Conservation (phyloP, 2,329 filamentous ascomycete genomes). For the Xylariaceae sp. region DNA sequence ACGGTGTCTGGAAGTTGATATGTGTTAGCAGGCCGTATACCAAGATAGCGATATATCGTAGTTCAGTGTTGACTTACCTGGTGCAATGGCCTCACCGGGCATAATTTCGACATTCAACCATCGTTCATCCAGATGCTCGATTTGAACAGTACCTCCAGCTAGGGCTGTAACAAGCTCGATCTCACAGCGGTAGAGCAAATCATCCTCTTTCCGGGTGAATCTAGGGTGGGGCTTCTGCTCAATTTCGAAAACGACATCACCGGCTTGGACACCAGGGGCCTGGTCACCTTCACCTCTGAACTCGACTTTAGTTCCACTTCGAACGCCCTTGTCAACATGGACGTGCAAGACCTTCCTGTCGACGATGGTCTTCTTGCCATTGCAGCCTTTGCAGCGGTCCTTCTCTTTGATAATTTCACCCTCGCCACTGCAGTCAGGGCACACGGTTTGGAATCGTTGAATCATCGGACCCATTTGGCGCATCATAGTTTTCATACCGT, state of each 20-base stretch:
- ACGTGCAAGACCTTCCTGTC: conserved; percentile 98
- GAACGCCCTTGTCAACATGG: conserved; percentile 93
- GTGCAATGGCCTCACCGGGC: conserved; percentile 92
- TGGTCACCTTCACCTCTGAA: conserved; percentile 98
- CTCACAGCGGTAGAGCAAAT: conserved; percentile 92
- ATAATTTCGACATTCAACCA: conserved; percentile 94
- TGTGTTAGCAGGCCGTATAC: conserved; percentile 31
- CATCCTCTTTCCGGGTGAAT: conserved; percentile 95
- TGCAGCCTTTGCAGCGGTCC: conserved; percentile 96
- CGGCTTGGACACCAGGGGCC: conserved; percentile 87
- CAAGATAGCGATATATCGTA: not conserved
- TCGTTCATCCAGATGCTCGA: conserved; percentile 96
- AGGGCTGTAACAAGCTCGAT: conserved; percentile 95
- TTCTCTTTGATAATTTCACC: conserved; percentile 96
- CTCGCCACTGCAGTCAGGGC: conserved; percentile 96
- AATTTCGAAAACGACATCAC: conserved; percentile 98
- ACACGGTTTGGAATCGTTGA: conserved; percentile 98
- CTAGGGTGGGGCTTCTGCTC: conserved; percentile 97
- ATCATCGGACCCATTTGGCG: conserved; percentile 99
- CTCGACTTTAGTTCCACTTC: conserved; percentile 93
- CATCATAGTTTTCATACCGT: conserved; percentile 99
- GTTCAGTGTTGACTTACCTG: conserved; percentile 65
- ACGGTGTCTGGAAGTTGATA: conserved; percentile 70
- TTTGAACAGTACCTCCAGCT: conserved; percentile 85
- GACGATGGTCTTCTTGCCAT: conserved; percentile 96